Evolutionary conservation across 179 eudicot genomes (phyloP).

Genomic region (Drosera spatulata): DNA sequence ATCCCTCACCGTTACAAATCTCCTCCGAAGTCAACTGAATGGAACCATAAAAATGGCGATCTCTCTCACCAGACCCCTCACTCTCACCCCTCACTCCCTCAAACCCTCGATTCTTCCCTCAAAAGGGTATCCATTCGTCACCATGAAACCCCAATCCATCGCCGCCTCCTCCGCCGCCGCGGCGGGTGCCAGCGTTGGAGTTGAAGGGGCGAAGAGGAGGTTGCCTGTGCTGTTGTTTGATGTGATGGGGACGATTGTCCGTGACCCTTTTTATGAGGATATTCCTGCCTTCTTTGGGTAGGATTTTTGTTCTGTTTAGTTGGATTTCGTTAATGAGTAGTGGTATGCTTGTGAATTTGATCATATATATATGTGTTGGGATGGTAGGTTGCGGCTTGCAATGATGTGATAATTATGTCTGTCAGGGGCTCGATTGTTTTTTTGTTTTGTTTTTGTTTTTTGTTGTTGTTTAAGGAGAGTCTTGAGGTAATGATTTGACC

Average conservation of each 20-base stretch:
- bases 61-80: slow-evolving; percentile 5
- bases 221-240: slow-evolving; percentile 76
- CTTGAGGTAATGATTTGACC: too few relatives aligned
- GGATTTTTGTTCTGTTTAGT: too few relatives aligned
- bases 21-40: slow-evolving; percentile 6
- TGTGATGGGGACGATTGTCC: slow-evolving; percentile 88
- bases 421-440: too few relatives aligned
- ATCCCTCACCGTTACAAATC: background rate
- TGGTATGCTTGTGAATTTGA: too few relatives aligned
- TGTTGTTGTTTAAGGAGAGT: too few relatives aligned
- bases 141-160: background rate
- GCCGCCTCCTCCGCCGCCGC: too few relatives aligned
- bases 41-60: slow-evolving; percentile 3
- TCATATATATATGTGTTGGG: too few relatives aligned
- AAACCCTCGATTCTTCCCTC: slow-evolving; percentile 2
- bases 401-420: too few relatives aligned
- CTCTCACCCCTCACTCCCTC: background rate
- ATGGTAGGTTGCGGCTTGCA: too few relatives aligned
- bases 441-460: too few relatives aligned
- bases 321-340: too few relatives aligned
- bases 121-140: background rate
- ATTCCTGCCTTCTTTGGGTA: slow-evolving; percentile 62
- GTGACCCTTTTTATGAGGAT: slow-evolving; percentile 81
- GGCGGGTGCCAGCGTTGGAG: too few relatives aligned
- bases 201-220: slow-evolving; percentile 15